These are phyloP conservation scores for Kokia cookei DNA, from an alignment of 441 rosid genomes.

Conservation along the genomic window DNA sequence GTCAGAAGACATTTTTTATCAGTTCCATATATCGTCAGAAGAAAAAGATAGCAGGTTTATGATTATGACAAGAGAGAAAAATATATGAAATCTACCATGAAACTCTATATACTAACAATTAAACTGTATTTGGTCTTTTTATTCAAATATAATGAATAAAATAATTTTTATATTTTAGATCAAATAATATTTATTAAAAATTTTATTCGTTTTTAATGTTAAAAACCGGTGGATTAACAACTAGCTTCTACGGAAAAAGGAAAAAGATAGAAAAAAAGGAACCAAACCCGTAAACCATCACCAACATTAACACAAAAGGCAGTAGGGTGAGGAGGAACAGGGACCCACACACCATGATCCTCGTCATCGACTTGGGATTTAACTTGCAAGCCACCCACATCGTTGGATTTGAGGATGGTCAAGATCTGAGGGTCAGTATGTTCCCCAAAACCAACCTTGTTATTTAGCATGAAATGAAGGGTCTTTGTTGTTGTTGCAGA, in stretches of 20 bases:
- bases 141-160: no score
- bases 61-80: no score
- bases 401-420: constrained; percentile 76
- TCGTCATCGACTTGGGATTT: constrained; percentile 3
- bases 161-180: no score
- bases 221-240: background rate
- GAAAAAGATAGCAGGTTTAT: background rate
- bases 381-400: constrained; percentile 75
- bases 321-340: constrained; percentile 65
- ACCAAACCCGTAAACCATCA: constrained; percentile 63
- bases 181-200: no score
- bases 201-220: no score
- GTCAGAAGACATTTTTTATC: background rate
- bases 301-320: constrained; percentile 89
- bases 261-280: background rate
- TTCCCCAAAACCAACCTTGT: constrained; percentile 69
- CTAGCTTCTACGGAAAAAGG: background rate
- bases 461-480: background rate
- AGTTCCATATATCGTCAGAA: constrained; percentile 12
- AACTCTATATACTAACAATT: no score
- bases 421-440: constrained; percentile 96
- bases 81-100: no score
- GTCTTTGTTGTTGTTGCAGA: constrained; percentile 16
- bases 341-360: constrained; percentile 58
- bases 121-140: no score